Base-by-base conservation (phyloP, 768 basidiomycete genomes). In the Pleurotus djamor region DNA sequence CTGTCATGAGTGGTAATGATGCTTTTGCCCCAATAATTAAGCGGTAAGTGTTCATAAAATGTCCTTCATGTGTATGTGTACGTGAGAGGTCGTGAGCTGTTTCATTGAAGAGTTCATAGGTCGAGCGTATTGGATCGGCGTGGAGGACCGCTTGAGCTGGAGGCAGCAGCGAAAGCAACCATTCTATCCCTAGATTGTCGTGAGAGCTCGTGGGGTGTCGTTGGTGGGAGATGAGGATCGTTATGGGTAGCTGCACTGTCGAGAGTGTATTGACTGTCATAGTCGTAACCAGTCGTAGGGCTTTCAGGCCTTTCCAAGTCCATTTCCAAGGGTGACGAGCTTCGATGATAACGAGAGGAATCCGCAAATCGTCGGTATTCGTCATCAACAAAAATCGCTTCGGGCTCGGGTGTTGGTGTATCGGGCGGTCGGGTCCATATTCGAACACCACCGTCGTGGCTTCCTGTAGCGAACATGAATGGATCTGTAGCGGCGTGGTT, bases 381-480 rank as follows among this genome's bases (percentile, higher is more conserved):
- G 28, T 56, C 54, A 32, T 44, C 41, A 32, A 14, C 41, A 21
- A 17, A 34, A 3, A 41, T n/a, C 7, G n/a, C 17, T 34, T 56
- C 54, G n/a, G 12, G 54, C 13, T 56, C 54, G 28, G 16, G 36
- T 16, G 54, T 37, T 47, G 45, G 10, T n/a, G 45, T 47, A 43
- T 56, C 37, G 33, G 36, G 54, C 13, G 74, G 72, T 48, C 81
- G 77, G 12, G 87, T 87, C 86, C 91, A 92, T 49, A 92, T 82
- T 33, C 86, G 79, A 47, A 93, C 82, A 1, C 79, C 83, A 28
- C 91, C 91, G 61, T 92, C 89, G 64, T 91, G 88, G 59, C 83
- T 85, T 38, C 91, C 91, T 1, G 89, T 88, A 6, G 89, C 89
- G 58, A 90, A 84, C 85, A 87, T 87, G 74, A 85, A 87, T 0